Evolutionary conservation across 1,284 basidiomycete genomes (phyloP), one percentile per base, ranked within the genome.

Genomic region (Peniophora sp.): DNA sequence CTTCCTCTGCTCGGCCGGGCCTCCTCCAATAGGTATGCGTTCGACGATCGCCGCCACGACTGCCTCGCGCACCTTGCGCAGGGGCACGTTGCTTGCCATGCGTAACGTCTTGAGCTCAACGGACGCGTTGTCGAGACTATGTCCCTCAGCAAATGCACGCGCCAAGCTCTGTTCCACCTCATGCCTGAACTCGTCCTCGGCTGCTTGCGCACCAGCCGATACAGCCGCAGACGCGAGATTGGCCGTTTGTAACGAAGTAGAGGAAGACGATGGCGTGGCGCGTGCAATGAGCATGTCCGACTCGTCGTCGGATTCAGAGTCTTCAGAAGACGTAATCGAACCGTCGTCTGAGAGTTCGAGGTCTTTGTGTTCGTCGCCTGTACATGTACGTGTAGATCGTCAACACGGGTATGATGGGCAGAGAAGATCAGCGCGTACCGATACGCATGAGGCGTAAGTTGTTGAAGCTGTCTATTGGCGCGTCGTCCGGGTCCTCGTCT

Each of bases 31-130:
- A 51, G 67, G 68, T 35, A 91, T 81, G 52, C 75, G 75, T 55
- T 83, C 79, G 49, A 91, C 84, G 51, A 92, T 75, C 25, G 79
- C 83, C 17, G 74, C 75, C 32, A 95, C 75, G 24, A 93, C 90
- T 14, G 85, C 84, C 64, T 87, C 84, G 49, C 87, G 77, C 45
- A 96, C 92, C 54, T 81, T 77, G 17, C 74, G 73, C 23, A 93
- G 75, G 3, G 88, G 78, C 45, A 95, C 93, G 62, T 96, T 96
- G 58, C 83, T 88, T 41, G 92, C 91, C 93, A 96, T 96, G 45
- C 93, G 84, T 50, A 96, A 77, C 48, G 92, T 96, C 73, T 95
- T 96, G 58, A 96, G 78, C 64, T 96, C 92, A 58, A 96, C 91
- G 0, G 90, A 78, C 1, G 92, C 92, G 67, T 96, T 92, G 60